Evolutionary conservation across 352 stramenopile genomes (phyloP).

Genomic region (Albugo laibachii): DNA sequence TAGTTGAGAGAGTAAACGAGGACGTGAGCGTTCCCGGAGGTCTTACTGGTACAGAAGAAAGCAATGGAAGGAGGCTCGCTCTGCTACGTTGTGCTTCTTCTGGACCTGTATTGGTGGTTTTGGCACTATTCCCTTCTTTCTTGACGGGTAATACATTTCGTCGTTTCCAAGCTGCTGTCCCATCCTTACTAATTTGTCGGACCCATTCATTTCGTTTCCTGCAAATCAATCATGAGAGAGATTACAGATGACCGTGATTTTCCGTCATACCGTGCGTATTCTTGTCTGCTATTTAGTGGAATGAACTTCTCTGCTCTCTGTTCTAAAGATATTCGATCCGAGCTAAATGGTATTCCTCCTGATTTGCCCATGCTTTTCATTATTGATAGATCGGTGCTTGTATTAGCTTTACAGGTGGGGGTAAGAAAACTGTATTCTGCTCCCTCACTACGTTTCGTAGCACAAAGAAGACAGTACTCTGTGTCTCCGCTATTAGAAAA

Average conservation of each 20-base stretch:
- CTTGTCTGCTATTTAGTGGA: slow-evolving; percentile 41
- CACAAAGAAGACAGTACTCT: slow-evolving; percentile 36
- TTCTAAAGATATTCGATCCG: slow-evolving; percentile 15
- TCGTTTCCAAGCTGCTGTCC: slow-evolving; percentile 50
- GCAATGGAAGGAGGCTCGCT: neutral
- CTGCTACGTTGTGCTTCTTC: neutral
- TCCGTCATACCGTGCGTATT: slow-evolving; percentile 20
- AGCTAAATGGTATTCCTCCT: neutral
- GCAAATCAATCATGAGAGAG: neutral
- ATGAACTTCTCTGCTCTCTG: slow-evolving; percentile 12
- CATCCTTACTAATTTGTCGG: slow-evolving; percentile 31
- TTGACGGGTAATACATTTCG: slow-evolving; percentile 24
- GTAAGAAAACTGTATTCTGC: neutral
- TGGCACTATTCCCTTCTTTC: neutral
- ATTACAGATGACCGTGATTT: neutral
- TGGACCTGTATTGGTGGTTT: neutral
- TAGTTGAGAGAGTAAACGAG: neutral
- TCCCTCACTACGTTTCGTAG: slow-evolving; percentile 25
- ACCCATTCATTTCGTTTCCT: slow-evolving; percentile 67
- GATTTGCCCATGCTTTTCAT: neutral
- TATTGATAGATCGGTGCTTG: neutral
- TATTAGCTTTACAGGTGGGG: neutral
- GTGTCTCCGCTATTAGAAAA: slow-evolving; percentile 57
- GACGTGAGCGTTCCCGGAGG: neutral
- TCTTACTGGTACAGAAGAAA: neutral